phyloP scores from a whole-genome alignment of 164 flowering plant species.

The Kalanchoe fedtschenkoi region DNA sequence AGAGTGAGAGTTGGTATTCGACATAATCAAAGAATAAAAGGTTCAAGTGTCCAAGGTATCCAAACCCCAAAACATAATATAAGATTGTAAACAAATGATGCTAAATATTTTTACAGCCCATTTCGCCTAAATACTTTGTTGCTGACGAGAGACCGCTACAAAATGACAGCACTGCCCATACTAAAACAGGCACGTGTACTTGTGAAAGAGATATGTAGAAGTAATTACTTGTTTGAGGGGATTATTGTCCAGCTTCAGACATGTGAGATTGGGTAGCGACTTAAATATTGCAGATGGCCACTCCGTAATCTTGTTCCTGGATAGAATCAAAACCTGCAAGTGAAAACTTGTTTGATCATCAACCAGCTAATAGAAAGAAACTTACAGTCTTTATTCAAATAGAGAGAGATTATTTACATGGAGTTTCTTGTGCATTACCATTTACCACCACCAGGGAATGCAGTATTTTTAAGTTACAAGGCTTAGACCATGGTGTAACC shows the following conservation, averaged over 20 bases:
- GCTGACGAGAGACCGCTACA: not conserved
- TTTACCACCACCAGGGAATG: not conserved
- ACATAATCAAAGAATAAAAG: not conserved
- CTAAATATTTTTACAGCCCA: not conserved
- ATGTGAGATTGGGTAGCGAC: conserved; percentile 52
- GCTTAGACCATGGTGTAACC: not conserved
- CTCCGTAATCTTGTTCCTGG: conserved; percentile 68
- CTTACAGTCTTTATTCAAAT: not conserved
- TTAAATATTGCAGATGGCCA: conserved; percentile 74
- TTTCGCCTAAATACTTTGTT: not conserved
- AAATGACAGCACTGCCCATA: not conserved
- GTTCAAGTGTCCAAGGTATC: too few relatives aligned
- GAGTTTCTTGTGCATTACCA: too few relatives aligned
- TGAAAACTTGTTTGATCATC: not conserved
- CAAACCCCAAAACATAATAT: too few relatives aligned
- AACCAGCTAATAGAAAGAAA: not conserved
- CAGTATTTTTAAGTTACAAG: not conserved
- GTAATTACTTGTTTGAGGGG: conserved; percentile 51
- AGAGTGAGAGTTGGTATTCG: not conserved
- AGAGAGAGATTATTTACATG: not conserved
- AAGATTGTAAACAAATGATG: not conserved
- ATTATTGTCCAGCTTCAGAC: conserved; percentile 82
- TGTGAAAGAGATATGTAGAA: not conserved
- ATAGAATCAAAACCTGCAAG: conserved; percentile 67
- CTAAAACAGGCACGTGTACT: too few relatives aligned